Base-by-base conservation (phyloP, 352 stramenopile species). In the Phytophthora sojae region DNA sequence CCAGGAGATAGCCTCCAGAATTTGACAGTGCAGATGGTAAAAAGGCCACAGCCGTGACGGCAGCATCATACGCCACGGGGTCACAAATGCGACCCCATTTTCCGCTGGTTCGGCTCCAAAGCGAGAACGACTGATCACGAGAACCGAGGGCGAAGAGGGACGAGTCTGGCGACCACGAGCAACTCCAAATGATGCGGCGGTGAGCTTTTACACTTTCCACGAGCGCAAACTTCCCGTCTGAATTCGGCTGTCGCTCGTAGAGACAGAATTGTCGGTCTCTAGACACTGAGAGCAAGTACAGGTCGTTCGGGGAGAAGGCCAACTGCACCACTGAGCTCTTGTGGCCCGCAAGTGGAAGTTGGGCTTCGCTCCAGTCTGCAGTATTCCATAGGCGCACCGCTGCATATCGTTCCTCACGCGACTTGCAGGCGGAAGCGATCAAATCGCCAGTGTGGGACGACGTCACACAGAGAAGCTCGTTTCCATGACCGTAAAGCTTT, bases 121-220 rank as follows among this genome's bases (percentile, higher is more conserved):
- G 19, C 1, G 80, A 82, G 29, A 94, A 62, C 0, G 80, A 86
- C 49, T 94, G 85, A 51, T 95, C 88, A 59, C 88, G 72, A 0
- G 88, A 90, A 3, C 83, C 88, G 1, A 90, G 81, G 8, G 51
- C 83, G 52, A 95, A 89, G 23, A 88, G 47, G 5, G 45, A 56
- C 12, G 84, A 89, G 65, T 93, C 80, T 4, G 85, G 82, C 4
- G 85, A 66, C 88, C 88, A 95, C 17, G 82, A 83, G 47, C 86
- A 94, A 58, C 78, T 91, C 88, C 88, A 95, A 49, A 95, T 90
- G 39, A 93, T 95, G 6, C 88, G 81, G 53, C 90, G 85, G 66
- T 95, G 88, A 12, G 83, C 83, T 71, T 91, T 94, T 37, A 87
- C 65, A 7, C 71, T 76, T n/a, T 84, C 61, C 6, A 73, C 49